Percentiles rank a stretch among this genome's conserved stretches.
Evolutionary conservation across 768 basidiomycete genomes (phyloP).

Genomic region (Boletus rex-veris): DNA sequence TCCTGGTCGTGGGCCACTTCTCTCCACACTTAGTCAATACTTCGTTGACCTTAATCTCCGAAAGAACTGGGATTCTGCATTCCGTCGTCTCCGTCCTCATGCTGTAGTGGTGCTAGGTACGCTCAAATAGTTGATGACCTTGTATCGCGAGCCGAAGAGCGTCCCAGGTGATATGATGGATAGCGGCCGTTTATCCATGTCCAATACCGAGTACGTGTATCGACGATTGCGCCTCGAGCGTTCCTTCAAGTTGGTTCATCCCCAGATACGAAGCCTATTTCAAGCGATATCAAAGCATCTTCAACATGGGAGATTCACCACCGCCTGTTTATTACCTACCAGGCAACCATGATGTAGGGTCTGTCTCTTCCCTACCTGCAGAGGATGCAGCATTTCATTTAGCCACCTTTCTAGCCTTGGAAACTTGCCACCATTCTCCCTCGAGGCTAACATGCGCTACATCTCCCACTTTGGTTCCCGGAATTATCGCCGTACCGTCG

Average conservation of each 20-base stretch:
- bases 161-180: constrained; percentile 77
- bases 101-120: constrained; percentile 73
- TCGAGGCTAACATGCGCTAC: constrained; percentile 54
- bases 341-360: constrained; percentile 92
- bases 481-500: constrained; percentile 59
- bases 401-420: constrained; percentile 26
- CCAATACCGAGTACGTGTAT: constrained; percentile 61
- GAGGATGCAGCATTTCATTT: constrained; percentile 1
- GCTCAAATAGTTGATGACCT: background rate
- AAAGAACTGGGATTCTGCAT: constrained; percentile 76
- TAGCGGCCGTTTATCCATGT: constrained; percentile 64
- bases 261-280: constrained; percentile 73
- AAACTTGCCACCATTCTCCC: constrained; percentile 32
- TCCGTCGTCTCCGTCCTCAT: constrained; percentile 54
- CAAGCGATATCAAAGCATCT: constrained; percentile 66
- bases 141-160: background rate
- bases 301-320: constrained; percentile 41
- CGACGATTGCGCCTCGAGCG: background rate
- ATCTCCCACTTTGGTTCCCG: constrained; percentile 71
- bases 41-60: constrained; percentile 80
- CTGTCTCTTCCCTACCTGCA: constrained; percentile 18
- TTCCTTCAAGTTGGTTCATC: constrained; percentile 2
- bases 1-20: constrained; percentile 49
- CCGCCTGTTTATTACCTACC: constrained; percentile 70
- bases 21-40: constrained; percentile 58